Evolutionary conservation across 306 rosid genomes (phyloP), one percentile per base, ranked within the genome.

Genomic region (Senna tora): DNA sequence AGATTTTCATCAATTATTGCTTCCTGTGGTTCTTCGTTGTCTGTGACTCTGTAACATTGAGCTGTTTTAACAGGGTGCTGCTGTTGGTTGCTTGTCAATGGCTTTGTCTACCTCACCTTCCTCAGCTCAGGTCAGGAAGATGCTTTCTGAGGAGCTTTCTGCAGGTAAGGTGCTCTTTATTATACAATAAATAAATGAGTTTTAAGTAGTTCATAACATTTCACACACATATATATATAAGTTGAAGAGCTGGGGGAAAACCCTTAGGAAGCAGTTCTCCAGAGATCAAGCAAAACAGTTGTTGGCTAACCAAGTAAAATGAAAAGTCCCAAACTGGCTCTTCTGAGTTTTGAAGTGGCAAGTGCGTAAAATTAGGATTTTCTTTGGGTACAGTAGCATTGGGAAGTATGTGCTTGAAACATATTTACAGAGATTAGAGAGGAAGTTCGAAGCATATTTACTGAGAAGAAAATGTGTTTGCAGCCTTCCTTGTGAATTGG

Each of bases 11-110:
- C 19, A 45, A 22, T 71, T 47, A 16, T 76, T 34, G 52, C 36
- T 58, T 72, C 28, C 32, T 71, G 16, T 46, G 39, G 61, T 45
- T 28, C 38, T 75, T 61, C 62, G 16, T 74, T 45, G 16, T 38
- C 19, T 57, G n/a, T 38, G 9, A 61, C 36, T 21, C 61, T 20
- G 34, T 71, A 75, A 77, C 52, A 69, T 41, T 75, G 71, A 62
- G 22, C 33, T 65, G 53, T 70, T 67, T 75, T 71, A 43, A 73
- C 79, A 91, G 98, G 89, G 78, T 66, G 84, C 95, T 84, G 83
- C 90, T 36, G 57, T 89, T 78, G 80, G 96, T 87, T 94, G 97
- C 84, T 86, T 94, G 84, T 80, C 96, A 6, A 73, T 80, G 16
- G 92, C 96, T 36, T 64, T 94, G 56, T 82, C 89, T 79, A 82